These are phyloP conservation scores for Fusarium anthophilum DNA, from an alignment of 2,329 filamentous ascomycete genomes.

Conservation along the genomic window DNA sequence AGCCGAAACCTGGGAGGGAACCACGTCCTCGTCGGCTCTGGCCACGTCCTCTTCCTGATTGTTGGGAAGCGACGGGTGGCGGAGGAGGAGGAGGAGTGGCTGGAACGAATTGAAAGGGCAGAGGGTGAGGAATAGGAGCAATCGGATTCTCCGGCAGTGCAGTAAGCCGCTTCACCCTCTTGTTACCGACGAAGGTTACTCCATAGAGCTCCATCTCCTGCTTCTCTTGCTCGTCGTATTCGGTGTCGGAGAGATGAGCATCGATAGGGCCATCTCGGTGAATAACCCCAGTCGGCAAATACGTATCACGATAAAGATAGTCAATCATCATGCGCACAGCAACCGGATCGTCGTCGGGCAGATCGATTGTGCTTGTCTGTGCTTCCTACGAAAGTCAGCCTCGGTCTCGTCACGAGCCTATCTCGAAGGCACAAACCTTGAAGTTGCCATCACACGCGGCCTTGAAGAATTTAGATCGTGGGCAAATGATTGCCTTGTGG, in stretches of 20 bases:
- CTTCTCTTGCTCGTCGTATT: too few relatives aligned
- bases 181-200: accelerated
- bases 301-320: constrained; percentile 6
- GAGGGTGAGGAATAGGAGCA: accelerated
- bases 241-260: accelerated
- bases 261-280: too few relatives aligned
- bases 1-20: accelerated
- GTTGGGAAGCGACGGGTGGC: accelerated
- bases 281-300: too few relatives aligned
- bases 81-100: accelerated
- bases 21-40: accelerated
- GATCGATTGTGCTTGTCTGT: background rate
- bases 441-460: background rate
- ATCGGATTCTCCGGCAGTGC: accelerated
- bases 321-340: constrained; percentile 7
- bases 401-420: background rate
- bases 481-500: constrained; percentile 15
- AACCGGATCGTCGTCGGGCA: constrained; percentile 3
- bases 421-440: background rate
- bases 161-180: background rate
- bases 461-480: constrained; percentile 9
- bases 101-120: accelerated
- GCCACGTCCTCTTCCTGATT: accelerated
- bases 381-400: background rate
- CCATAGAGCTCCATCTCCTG: background rate